Evolutionary conservation across 2,329 filamentous ascomycete genomes (phyloP).

Genomic region (Dryadomyces sulphureus): DNA sequence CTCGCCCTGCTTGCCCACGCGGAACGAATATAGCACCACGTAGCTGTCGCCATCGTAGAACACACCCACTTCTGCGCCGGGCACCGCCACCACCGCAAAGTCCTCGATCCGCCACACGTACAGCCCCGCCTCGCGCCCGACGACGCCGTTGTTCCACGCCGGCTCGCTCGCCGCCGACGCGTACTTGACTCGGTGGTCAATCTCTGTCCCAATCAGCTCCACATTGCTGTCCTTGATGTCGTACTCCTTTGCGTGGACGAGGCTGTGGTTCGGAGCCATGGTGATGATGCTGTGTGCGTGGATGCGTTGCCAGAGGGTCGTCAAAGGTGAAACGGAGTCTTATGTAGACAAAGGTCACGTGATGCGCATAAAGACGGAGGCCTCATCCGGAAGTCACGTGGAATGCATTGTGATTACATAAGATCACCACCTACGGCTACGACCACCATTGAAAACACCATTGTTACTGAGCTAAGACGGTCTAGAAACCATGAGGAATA

Average conservation of each 20-base stretch:
- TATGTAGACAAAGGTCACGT: too few species aligned
- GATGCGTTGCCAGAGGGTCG: not conserved
- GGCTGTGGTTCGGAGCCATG: conserved; percentile 47
- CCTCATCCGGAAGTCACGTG: too few species aligned
- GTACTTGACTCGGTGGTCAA: conserved; percentile 55
- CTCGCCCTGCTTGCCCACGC: not conserved
- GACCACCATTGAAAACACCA: too few species aligned
- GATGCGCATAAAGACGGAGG: too few species aligned
- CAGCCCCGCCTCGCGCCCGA: conserved; percentile 39
- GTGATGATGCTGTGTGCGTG: not conserved
- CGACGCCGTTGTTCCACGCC: conserved; percentile 45
- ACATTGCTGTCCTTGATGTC: conserved; percentile 56
- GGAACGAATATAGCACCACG: conserved; percentile 45
- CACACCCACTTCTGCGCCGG: conserved; percentile 37
- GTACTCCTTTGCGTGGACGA: conserved; percentile 49
- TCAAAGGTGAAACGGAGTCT: not conserved
- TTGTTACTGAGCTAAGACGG: too few species aligned
- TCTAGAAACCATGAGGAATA: too few species aligned
- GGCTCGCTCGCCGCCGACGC: conserved; percentile 50
- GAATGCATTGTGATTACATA: too few species aligned
- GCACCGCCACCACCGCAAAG: conserved; percentile 49
- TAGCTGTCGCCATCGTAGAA: conserved; percentile 58
- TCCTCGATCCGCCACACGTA: conserved; percentile 53
- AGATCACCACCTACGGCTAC: too few species aligned
- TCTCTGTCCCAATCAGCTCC: conserved; percentile 45